Conservation (phyloP, 768 basidiomycete genomes). For the Xerocomellus dryophilus region DNA sequence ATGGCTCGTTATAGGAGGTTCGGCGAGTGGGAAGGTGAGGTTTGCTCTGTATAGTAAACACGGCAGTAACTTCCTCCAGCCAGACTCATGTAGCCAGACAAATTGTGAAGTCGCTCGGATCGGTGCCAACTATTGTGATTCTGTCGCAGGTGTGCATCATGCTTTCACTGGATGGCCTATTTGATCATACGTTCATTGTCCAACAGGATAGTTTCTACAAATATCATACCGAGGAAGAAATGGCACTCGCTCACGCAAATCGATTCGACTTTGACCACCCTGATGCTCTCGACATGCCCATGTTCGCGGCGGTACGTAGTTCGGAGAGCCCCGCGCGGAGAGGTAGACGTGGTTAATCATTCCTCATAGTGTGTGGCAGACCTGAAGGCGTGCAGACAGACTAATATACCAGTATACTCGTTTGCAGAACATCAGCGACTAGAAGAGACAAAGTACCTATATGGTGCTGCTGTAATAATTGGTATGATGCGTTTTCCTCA, state of each 20-base stretch:
- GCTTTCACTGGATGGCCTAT: neutral
- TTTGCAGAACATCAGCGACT: conserved; percentile 86
- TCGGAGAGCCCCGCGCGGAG: neutral
- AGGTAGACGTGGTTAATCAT: neutral
- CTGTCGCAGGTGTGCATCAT: conserved; percentile 72
- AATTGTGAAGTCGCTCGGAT: conserved; percentile 77
- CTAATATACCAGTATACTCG: conserved; percentile 92
- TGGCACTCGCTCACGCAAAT: conserved; percentile 78
- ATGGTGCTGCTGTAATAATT: conserved; percentile 91
- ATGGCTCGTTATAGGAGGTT: conserved; percentile 54
- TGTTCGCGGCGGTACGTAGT: conserved; percentile 70
- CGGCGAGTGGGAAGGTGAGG: conserved; percentile 80
- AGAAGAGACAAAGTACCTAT: conserved; percentile 79
- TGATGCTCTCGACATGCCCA: conserved; percentile 84
- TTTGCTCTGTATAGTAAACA: neutral
- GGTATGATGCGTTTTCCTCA: conserved; percentile 38
- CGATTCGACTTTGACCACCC: conserved; percentile 89
- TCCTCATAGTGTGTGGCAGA: conserved; percentile 71
- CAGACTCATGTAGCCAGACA: conserved; percentile 85
- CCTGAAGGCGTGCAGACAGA: conserved; percentile 77
- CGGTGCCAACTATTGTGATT: conserved; percentile 85
- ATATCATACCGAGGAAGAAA: conserved; percentile 71
- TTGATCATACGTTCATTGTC: neutral
- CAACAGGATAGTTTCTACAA: conserved; percentile 92
- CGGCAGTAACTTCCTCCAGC: neutral